Evolutionary conservation across 495 filamentous ascomycete species (phyloP).

Genomic region (Neurospora cerealis): DNA sequence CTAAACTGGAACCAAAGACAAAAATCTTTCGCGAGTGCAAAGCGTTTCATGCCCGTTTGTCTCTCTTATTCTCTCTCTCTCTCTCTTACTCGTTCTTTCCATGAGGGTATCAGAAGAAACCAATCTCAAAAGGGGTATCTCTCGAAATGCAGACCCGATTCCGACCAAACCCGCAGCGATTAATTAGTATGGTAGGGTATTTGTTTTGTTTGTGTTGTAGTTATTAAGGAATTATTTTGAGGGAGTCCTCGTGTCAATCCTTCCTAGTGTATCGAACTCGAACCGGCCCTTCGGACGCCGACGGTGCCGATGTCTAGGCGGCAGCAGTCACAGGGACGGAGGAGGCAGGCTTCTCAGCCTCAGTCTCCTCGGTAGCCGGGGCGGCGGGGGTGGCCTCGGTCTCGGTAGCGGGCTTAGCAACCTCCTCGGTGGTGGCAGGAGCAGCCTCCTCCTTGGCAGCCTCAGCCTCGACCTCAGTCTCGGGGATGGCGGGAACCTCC

Average conservation of each 20-base stretch:
- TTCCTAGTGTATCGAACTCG: slow-evolving; percentile 11
- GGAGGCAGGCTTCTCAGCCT: slow-evolving; percentile 27
- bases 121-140: slow-evolving; percentile 41
- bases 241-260: slow-evolving; percentile 5
- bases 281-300: slow-evolving; percentile 1
- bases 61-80: not conserved
- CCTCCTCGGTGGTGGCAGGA: slow-evolving; percentile 25
- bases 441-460: slow-evolving; percentile 41
- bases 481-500: slow-evolving; percentile 25
- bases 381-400: slow-evolving; percentile 32
- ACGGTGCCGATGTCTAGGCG: slow-evolving; percentile 30
- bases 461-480: slow-evolving; percentile 28
- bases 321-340: slow-evolving; percentile 36
- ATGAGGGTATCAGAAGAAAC: slow-evolving; percentile 35
- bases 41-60: not conserved
- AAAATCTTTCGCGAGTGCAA: not conserved
- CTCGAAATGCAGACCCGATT: slow-evolving; percentile 47
- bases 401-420: slow-evolving; percentile 30
- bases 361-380: slow-evolving; percentile 22
- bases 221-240: slow-evolving; percentile 17
- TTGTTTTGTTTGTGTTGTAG: slow-evolving; percentile 12
- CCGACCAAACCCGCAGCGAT: slow-evolving; percentile 34
- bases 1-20: not conserved
- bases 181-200: slow-evolving; percentile 22
- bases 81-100: not conserved